These are phyloP conservation scores for Psilocybe cubensis DNA, from an alignment of 768 basidiomycete genomes.

Conservation along the genomic window DNA sequence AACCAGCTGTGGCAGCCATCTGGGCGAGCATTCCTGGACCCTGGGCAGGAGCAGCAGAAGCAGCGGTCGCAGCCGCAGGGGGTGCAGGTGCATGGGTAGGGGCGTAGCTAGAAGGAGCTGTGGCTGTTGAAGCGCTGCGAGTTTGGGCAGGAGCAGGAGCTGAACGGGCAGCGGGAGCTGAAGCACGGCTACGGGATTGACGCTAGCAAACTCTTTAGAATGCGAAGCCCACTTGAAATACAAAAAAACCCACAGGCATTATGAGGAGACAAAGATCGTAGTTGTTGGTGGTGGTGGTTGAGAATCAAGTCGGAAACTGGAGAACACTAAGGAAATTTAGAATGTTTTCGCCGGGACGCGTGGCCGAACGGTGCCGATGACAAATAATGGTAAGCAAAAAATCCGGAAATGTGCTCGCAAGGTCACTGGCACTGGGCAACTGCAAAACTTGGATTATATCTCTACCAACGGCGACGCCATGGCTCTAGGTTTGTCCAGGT, in stretches of 20 bases:
- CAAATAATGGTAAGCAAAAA: slow-evolving; percentile 25
- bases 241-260: slow-evolving; percentile 43
- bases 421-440: neutral
- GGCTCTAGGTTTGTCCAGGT: slow-evolving; percentile 19
- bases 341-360: slow-evolving; percentile 29
- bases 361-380: slow-evolving; percentile 32
- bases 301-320: slow-evolving; percentile 19
- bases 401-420: neutral
- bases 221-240: neutral
- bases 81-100: slow-evolving; percentile 49
- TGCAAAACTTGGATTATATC: slow-evolving; percentile 7
- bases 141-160: slow-evolving; percentile 50
- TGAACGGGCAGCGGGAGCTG: slow-evolving; percentile 51
- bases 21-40: slow-evolving; percentile 78
- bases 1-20: slow-evolving; percentile 91
- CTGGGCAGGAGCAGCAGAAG: slow-evolving; percentile 46
- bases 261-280: slow-evolving; percentile 13
- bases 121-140: slow-evolving; percentile 52
- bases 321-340: slow-evolving; percentile 24
- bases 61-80: slow-evolving; percentile 40
- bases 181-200: slow-evolving; percentile 76
- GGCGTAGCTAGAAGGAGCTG: slow-evolving; percentile 50
- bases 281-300: slow-evolving; percentile 32
- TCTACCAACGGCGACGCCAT: slow-evolving; percentile 6
- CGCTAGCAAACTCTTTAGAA: slow-evolving; percentile 48